phyloP scores from a whole-genome alignment of 306 rosid species.

The Lathyrus sativus region DNA sequence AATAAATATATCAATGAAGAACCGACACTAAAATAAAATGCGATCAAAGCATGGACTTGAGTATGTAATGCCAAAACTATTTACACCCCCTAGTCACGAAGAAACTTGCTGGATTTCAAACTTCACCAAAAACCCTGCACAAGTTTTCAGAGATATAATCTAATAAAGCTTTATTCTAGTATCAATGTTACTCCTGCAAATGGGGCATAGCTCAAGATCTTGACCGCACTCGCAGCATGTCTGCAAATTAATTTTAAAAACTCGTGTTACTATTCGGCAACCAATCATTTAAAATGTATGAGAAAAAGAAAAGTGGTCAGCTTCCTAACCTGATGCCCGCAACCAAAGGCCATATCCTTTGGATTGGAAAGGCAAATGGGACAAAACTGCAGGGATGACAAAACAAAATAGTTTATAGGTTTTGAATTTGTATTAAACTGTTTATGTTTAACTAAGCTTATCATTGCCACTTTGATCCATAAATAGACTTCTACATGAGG shows the following conservation, averaged over 20 bases:
- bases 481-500: constrained; percentile 10
- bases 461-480: constrained; percentile 10
- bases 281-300: constrained; percentile 21
- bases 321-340: constrained; percentile 84
- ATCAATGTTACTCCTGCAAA: constrained; percentile 68
- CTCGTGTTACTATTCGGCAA: constrained; percentile 10
- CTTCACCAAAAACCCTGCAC: constrained; percentile 30
- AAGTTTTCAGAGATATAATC: constrained; percentile 29
- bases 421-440: constrained; percentile 5
- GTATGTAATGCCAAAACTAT: constrained; percentile 43
- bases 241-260: constrained; percentile 47
- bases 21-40: constrained; percentile 18
- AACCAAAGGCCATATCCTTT: constrained; percentile 90
- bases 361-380: constrained; percentile 72
- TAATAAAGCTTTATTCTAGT: constrained; percentile 84
- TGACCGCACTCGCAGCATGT: constrained; percentile 91
- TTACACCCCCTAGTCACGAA: constrained; percentile 46
- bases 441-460: neutral
- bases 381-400: constrained; percentile 60
- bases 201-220: constrained; percentile 76
- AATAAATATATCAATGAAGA: constrained; percentile 26
- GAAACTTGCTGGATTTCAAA: constrained; percentile 28
- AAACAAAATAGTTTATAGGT: constrained; percentile 16
- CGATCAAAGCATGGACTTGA: constrained; percentile 22
- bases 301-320: constrained; percentile 13